phyloP scores from a whole-genome alignment of 176 grass and related monocot species.

The Bonia amplexicaulis region DNA sequence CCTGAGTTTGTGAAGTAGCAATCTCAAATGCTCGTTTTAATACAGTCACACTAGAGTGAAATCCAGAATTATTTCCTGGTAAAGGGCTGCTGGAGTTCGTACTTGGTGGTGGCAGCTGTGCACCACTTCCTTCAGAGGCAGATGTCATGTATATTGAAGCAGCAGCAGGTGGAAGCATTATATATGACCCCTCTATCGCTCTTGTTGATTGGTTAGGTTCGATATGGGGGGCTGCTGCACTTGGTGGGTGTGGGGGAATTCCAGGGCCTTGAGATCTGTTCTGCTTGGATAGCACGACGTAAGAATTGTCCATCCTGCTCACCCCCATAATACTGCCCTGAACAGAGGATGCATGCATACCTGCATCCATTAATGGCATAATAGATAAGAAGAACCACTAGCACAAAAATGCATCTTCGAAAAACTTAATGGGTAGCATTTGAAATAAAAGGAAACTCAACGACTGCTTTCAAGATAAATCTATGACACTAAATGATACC shows the following conservation, averaged over 20 bases:
- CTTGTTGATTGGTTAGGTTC: conserved; percentile 59
- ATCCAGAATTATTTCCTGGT: conserved; percentile 61
- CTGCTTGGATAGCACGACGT: conserved; percentile 62
- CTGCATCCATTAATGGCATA: conserved; percentile 30
- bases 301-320: conserved; percentile 86
- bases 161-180: conserved; percentile 83
- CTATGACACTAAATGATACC: background rate
- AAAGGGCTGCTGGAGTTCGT: conserved; percentile 35
- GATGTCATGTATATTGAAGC: conserved; percentile 73
- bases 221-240: conserved; percentile 15
- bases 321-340: conserved; percentile 76
- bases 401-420: background rate
- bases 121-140: conserved; percentile 45
- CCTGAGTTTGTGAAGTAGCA: conserved; percentile 91
- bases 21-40: conserved; percentile 95
- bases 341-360: conserved; percentile 65
- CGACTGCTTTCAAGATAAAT: background rate
- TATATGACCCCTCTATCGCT: conserved; percentile 88
- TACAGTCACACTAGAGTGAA: conserved; percentile 82
- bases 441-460: background rate
- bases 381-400: background rate
- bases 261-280: conserved; percentile 55
- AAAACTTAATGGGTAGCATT: background rate
- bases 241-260: conserved; percentile 55
- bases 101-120: conserved; percentile 25